Base-by-base conservation (phyloP, 1,284 basidiomycete genomes). In the Testicularia cyperi region DNA sequence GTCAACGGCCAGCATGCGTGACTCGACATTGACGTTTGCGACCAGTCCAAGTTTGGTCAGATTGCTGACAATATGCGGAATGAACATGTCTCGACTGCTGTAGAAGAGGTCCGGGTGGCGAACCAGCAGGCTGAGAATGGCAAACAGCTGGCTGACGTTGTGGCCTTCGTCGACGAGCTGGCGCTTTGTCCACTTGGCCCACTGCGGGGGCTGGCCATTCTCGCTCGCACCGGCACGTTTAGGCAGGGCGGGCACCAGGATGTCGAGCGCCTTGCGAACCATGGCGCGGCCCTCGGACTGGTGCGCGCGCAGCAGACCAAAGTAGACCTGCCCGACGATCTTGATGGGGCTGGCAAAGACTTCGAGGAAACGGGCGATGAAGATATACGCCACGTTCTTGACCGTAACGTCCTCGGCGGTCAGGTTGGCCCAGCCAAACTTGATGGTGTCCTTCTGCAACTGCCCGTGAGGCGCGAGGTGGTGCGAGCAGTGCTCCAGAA, bases 251-350 rank as follows among this genome's bases (percentile, higher is more conserved):
- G 90, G 88, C 0, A 90, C 88, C n/a, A 99, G 81, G 19, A 88
- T 90, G 53, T 94, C 88, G 41, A 98, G 82, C 0, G 94, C 94
- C 70, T 90, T 87, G 38, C 89, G 86, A 54, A 91, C 86, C 24
- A 90, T 81, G 1, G 83, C 78, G 54, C 90, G 77, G 20, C 80
- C 88, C 41, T 92, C 90, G 36, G 79, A 91, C 85, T 68, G 86
- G 82, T 63, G 85, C 37, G 87, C 84, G 25, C 89, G 87, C 49
- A 99, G 81, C n/a, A 98, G 80, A 9, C 90, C 92, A 14, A 86
- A 86, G 89, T 92, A 97, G 21, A 94, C 89, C n/a, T 89, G 84
- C 32, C 92, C 81, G 35, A 96, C 86, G 77, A 99, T 95, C 78
- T 97, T 97, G 61, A 85, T 82, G 0, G 95, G 94, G 5, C 87